A percentile compares a stretch with the other conserved stretches of the same genome.
phyloP scores from a whole-genome alignment of 2,329 filamentous ascomycete genomes.

The Apiospora marii region DNA sequence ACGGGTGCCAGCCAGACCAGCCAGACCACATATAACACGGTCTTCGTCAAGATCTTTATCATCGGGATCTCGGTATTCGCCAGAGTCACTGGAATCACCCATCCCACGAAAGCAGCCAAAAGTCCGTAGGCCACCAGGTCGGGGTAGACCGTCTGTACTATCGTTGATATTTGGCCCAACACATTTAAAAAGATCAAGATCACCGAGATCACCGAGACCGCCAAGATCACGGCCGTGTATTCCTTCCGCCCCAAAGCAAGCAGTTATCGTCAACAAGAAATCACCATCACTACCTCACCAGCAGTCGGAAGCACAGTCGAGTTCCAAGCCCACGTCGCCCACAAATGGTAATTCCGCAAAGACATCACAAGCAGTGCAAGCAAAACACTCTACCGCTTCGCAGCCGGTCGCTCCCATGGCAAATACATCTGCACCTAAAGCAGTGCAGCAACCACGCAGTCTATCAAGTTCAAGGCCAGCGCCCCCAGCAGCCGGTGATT shows the following conservation, averaged over 20 bases:
- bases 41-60: neutral
- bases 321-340: neutral
- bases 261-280: neutral
- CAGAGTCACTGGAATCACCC: neutral
- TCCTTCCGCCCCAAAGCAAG: neutral
- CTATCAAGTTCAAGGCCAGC: neutral
- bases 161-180: neutral
- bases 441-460: neutral
- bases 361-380: neutral
- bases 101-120: neutral
- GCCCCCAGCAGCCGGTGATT: neutral
- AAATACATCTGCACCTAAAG: neutral
- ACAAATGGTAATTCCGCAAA: neutral
- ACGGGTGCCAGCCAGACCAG: neutral
- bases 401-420: neutral
- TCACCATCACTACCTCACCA: neutral
- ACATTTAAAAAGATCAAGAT: neutral
- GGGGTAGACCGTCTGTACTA: neutral
- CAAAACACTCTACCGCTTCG: neutral
- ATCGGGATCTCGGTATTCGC: neutral
- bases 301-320: neutral
- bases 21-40: neutral
- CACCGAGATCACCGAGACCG: neutral
- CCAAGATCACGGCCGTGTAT: neutral
- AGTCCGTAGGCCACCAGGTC: neutral